Evolutionary conservation across 495 filamentous ascomycete species (phyloP), one percentile per base, ranked within the genome.

Genomic region (Hypoxylon trugodes): DNA sequence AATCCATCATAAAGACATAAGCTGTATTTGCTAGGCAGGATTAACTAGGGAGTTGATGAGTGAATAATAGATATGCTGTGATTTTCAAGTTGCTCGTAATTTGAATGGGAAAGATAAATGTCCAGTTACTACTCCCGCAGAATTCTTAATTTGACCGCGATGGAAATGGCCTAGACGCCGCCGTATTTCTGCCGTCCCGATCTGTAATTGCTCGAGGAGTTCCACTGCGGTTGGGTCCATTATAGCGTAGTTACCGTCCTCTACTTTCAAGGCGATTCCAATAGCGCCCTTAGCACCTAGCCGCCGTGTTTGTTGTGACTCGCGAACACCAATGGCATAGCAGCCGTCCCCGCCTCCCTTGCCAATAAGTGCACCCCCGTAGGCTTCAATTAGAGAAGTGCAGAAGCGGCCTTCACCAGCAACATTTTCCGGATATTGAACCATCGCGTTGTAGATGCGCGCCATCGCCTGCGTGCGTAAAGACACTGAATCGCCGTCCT

Each of bases 201-300:
- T 73, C 2, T 59, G 15, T 21, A 79, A 59, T 52, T 74, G 74
- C 32, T 69, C 72, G 19, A 79, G 65, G 33, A 80, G 70, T 63
- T 79, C 77, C 15, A 54, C 41, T 8, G 77, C 72, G 0, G 73
- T 75, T 4, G 73, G 60, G 40, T 77, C 76, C 16, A 77, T 67
- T 16, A 72, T 65, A 2, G n/a, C 47, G 9, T 72, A 64, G 58
- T 73, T 77, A 0, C 77, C 74, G 61, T 79, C 77, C 43, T 79
- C 76, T 24, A 79, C 69, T 46, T 80, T 79, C 22, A 80, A 70
- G 0, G 77, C 69, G 48, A 79, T 73, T 0, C 75, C 77, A 41
- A 78, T 57, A 1, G 59, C 68, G 7, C 74, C 73, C 6, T 68
- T 26, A 0, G 63, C 70, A 4, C 77, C 75, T 6, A 76, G 50